Percentiles rank a stretch among this genome's conserved stretches.
Conservation (phyloP, 129 eudicot species). For the Tagetes erecta region DNA sequence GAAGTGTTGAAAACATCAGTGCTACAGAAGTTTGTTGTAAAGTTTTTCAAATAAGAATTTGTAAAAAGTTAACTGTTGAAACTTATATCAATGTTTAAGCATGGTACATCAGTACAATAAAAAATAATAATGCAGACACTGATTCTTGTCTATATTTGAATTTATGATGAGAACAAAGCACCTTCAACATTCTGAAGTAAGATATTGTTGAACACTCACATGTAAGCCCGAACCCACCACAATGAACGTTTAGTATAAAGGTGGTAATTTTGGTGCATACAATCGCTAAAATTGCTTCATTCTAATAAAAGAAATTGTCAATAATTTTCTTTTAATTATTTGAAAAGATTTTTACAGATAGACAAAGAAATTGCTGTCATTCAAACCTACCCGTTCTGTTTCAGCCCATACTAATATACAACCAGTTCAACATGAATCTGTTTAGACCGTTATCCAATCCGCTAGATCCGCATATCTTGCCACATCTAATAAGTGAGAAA, state of each 20-base stretch:
- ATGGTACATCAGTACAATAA: background rate
- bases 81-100: background rate
- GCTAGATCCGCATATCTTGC: background rate
- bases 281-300: background rate
- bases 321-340: background rate
- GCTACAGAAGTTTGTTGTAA: background rate
- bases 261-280: constrained; percentile 8
- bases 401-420: constrained; percentile 1
- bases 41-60: background rate
- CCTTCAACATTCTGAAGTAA: background rate
- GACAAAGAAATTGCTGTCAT: background rate
- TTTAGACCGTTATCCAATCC: background rate
- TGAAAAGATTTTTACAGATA: background rate
- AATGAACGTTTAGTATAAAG: background rate
- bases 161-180: constrained; percentile 8
- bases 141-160: constrained; percentile 3
- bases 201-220: background rate
- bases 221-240: background rate
- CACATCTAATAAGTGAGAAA: constrained; percentile 3
- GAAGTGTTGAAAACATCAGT: background rate
- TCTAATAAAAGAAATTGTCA: background rate
- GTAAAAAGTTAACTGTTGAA: background rate
- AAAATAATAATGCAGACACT: too few species aligned
- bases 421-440: background rate
- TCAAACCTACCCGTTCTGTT: background rate